Base-by-base conservation (phyloP, 106 monocot species). In the Dendrobium chrysotoxum region DNA sequence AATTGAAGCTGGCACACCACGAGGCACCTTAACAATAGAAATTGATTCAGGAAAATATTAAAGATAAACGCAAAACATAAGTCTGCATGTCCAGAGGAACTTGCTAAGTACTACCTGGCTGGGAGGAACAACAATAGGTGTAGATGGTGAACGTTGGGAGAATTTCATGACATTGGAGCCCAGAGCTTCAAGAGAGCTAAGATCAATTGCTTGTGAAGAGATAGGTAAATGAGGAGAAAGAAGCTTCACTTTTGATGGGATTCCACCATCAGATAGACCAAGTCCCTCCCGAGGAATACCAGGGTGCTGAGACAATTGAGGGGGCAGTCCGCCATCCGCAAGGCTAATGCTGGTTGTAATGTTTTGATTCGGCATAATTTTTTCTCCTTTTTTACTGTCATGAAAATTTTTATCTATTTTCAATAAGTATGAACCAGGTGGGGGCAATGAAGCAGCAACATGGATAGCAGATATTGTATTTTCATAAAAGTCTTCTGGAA, bases 401-500 rank as follows among this genome's bases (percentile, higher is more conserved):
- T 81, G 88, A 76, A 80, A 35, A 80, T 28, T 72, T 72, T 83
- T 88, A 74, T 84, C 84, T 61, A 83, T 25, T 81, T 73, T 87
- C 10, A 87, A 84, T 25, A 91, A 77, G 40, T 79, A 82, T 53
- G 77, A 31, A 4, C 84, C 88, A 54, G 90, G 80, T 86, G 92
- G 85, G 40, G 91, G 85, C 53, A 95, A 77, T 28, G 88, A 53
- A 72, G 94, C 89, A 21, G 85, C 92, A 81, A 95, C 88, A 74
- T 92, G 80, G 31, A 95, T 80, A 1, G 98, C 92, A 44, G 95
- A 87, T 75, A 95, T 90, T 2, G 98, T 99, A 45, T 99, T 91
- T 77, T 95, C 88, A 84, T 93, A 99, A 72, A 99, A 99, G 68
- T 99, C 92, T 85, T 99, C 98, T 28, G 98, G 98, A 44, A 99